A percentile compares a stretch with the other conserved stretches of the same genome.
Conservation (phyloP, 1,139 yeast genomes). For the Hansenula lynferdii region DNA sequence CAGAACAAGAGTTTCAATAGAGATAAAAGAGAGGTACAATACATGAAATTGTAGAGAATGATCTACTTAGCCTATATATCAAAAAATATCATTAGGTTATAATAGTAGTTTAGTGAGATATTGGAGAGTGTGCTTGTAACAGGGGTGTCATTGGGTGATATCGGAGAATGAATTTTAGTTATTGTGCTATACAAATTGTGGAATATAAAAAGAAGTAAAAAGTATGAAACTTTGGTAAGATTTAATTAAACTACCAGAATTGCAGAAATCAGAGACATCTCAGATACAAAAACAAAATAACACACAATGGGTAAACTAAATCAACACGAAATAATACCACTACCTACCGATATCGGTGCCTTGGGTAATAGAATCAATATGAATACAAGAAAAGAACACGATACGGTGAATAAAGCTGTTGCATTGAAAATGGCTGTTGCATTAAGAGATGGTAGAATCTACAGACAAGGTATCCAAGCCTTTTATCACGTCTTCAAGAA, state of each 20-base stretch:
- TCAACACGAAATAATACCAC: conserved; percentile 63
- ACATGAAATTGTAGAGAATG: no score
- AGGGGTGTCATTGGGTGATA: background rate
- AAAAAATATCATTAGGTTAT: no score
- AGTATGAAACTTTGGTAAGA: background rate
- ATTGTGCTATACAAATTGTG: background rate
- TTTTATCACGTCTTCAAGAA: conserved; percentile 73
- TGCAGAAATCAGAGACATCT: background rate
- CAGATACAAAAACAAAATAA: conserved; percentile 1
- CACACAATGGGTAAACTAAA: conserved; percentile 29
- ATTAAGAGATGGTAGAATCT: conserved; percentile 66
- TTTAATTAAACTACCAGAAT: background rate
- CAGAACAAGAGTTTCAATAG: background rate
- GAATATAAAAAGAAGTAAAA: background rate
- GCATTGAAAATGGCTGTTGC: conserved; percentile 72
- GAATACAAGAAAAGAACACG: conserved; percentile 63
- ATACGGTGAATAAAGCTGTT: conserved; percentile 64
- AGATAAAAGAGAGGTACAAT: no score
- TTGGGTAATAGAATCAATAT: conserved; percentile 73
- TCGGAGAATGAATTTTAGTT: background rate
- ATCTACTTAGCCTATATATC: no score
- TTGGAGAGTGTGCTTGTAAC: background rate
- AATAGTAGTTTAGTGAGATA: no score
- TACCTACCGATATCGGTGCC: conserved; percentile 73
- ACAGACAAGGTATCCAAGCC: conserved; percentile 76